Percentiles rank a stretch among this genome's conserved stretches.
phyloP scores from a whole-genome alignment of 768 basidiomycete genomes.

The Amanita pseudoporphyria region DNA sequence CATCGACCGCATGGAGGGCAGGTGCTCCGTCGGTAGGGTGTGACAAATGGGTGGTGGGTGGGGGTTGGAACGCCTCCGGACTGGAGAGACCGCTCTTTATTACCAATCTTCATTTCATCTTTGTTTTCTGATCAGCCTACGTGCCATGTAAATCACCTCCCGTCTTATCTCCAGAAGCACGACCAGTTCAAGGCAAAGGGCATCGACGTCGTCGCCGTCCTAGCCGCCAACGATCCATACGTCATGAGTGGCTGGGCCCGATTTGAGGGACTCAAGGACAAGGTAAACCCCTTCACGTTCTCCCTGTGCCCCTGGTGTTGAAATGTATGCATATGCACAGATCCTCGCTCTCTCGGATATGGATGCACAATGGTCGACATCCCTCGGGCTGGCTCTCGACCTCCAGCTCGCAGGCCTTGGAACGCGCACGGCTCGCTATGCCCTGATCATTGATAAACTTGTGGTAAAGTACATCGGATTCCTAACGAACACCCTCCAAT shows the following conservation, averaged over 20 bases:
- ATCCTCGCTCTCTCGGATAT: constrained; percentile 52
- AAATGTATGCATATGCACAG: too few relatives aligned
- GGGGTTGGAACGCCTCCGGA: too few relatives aligned
- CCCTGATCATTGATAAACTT: constrained; percentile 58
- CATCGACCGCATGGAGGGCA: too few relatives aligned
- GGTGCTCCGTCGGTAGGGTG: too few relatives aligned
- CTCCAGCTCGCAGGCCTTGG: constrained; percentile 41
- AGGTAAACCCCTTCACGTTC: constrained; percentile 26
- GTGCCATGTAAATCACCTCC: constrained; percentile 58
- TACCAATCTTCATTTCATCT: too few relatives aligned
- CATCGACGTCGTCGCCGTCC: constrained; percentile 60
- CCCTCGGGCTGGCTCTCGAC: too few relatives aligned
- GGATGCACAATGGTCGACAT: constrained; percentile 43
- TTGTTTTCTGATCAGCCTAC: too few relatives aligned
- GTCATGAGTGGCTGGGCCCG: constrained; percentile 61
- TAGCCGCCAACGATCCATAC: constrained; percentile 75
- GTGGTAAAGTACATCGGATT: constrained; percentile 58
- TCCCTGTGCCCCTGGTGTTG: too few relatives aligned
- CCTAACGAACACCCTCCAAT: constrained; percentile 6
- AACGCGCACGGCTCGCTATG: constrained; percentile 51
- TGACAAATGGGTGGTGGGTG: too few relatives aligned
- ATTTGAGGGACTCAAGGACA: constrained; percentile 53
- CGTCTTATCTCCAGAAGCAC: constrained; percentile 58
- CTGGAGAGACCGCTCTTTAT: too few relatives aligned
- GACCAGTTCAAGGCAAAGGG: constrained; percentile 74